Percentiles rank a stretch among this genome's conserved stretches.
phyloP scores from a whole-genome alignment of 352 stramenopile genomes.

The Pythium monospermum region DNA sequence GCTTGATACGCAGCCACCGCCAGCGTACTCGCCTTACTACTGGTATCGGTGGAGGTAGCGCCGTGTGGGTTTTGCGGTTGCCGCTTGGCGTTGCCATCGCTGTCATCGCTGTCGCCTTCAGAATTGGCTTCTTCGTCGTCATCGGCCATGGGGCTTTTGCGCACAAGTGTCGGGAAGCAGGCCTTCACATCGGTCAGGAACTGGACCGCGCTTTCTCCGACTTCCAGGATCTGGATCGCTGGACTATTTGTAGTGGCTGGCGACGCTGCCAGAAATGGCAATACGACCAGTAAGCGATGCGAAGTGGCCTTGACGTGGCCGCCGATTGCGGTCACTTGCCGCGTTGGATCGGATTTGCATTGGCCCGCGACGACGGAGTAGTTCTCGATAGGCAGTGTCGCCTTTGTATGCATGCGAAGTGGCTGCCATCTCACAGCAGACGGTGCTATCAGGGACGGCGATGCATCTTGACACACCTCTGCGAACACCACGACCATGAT shows the following conservation, averaged over 20 bases:
- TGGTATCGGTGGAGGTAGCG: background rate
- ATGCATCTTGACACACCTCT: background rate
- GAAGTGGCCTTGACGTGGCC: slow-evolving; percentile 43
- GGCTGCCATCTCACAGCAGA: slow-evolving; percentile 12
- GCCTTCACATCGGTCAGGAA: slow-evolving; percentile 46
- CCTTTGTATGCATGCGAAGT: slow-evolving; percentile 26
- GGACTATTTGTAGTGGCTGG: background rate
- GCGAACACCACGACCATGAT: slow-evolving; percentile 6
- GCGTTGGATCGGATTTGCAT: slow-evolving; percentile 13
- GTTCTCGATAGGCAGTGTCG: slow-evolving; percentile 51
- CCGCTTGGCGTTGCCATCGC: background rate
- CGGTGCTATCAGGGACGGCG: background rate
- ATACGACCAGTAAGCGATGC: slow-evolving; percentile 38
- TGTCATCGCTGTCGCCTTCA: slow-evolving; percentile 27
- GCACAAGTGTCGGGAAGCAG: slow-evolving; percentile 67
- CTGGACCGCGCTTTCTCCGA: slow-evolving; percentile 47
- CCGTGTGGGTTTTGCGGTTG: background rate
- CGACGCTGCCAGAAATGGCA: slow-evolving; percentile 29
- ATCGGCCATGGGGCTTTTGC: slow-evolving; percentile 33
- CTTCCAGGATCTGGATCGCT: slow-evolving; percentile 37
- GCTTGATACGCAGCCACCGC: slow-evolving; percentile 31
- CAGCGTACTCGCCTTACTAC: background rate
- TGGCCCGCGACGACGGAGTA: slow-evolving; percentile 47
- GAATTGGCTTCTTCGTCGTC: slow-evolving; percentile 27
- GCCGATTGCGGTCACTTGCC: slow-evolving; percentile 57